Evolutionary conservation across 192 early-diverging fungal species (phyloP), one percentile per base, ranked within the genome.

Genomic region (Funneliformis geosporum): DNA sequence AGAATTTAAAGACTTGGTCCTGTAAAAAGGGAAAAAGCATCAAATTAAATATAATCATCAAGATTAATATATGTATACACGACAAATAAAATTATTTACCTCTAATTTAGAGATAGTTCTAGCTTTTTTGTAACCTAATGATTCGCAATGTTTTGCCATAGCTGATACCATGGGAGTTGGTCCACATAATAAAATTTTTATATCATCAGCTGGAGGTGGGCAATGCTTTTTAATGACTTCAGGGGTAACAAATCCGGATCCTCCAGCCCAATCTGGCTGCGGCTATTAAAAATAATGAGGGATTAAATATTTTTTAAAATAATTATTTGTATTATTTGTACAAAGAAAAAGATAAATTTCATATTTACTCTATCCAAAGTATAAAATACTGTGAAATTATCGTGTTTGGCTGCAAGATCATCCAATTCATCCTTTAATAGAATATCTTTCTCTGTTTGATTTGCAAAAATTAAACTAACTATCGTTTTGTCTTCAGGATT

Each of bases 1-100:
- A 97, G 83, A 97, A 97, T 84, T 95, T 95, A 89, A 95, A 97
- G 40, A 96, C 91, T 81, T 92, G 92, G 83, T 97, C 94, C 42
- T 90, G 88, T 55, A 21, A 50, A 59, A 55, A 50, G 25, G 42
- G 23, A 61, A 62, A 42, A 25, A 28, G 18, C 21, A 62, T n/a
- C n/a, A n/a, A n/a, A 76, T 42, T 55, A 50, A 23, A 25, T 23
- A 59, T 28, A 59, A 27, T 14, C 11, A 27, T 16, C 6, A 23
- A 28, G 12, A 43, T 6, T 74, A 43, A 74, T 28, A 18, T n/a
- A n/a, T n/a, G n/a, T n/a, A 61, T 21, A 60, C 18, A 61, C 16
- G 42, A 42, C 27, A n/a, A 5, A 75, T 23, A 33, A 38, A 28
- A 21, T 40, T 61, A 50, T 66, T 66, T 68, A 78, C 76, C 76